Evolutionary conservation across 495 filamentous ascomycete genomes (phyloP).

Genomic region (Xylaria cubensis): DNA sequence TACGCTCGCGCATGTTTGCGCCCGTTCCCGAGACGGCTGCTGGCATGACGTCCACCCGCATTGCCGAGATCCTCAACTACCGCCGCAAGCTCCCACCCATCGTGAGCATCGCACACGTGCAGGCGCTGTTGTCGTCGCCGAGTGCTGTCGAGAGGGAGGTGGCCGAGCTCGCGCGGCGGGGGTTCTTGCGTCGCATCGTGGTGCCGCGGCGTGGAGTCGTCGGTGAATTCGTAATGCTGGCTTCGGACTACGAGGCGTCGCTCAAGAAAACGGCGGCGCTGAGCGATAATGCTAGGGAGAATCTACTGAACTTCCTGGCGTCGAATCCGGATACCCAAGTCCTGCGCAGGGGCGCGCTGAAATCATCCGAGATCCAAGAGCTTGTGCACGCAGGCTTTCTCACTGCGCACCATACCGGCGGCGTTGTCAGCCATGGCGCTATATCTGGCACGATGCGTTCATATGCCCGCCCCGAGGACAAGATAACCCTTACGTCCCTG

Average conservation of each 20-base stretch:
- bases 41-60: slow-evolving; percentile 77
- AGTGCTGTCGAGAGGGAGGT: slow-evolving; percentile 79
- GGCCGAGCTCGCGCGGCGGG: slow-evolving; percentile 64
- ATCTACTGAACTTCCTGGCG: slow-evolving; percentile 62
- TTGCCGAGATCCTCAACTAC: slow-evolving; percentile 73
- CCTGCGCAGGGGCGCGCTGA: slow-evolving; percentile 56
- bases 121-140: slow-evolving; percentile 67
- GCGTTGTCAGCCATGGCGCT: slow-evolving; percentile 54
- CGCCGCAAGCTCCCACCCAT: slow-evolving; percentile 70
- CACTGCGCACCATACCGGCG: slow-evolving; percentile 57
- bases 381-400: slow-evolving; percentile 78
- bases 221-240: slow-evolving; percentile 74
- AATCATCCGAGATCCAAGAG: slow-evolving; percentile 58
- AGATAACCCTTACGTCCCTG: slow-evolving; percentile 58
- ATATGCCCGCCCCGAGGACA: slow-evolving; percentile 60
- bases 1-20: slow-evolving; percentile 70
- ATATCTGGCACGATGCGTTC: slow-evolving; percentile 41
- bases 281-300: slow-evolving; percentile 59
- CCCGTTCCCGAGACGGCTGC: slow-evolving; percentile 65
- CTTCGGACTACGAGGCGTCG: slow-evolving; percentile 66
- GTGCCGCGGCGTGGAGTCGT: slow-evolving; percentile 70
- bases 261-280: slow-evolving; percentile 54
- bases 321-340: slow-evolving; percentile 60
- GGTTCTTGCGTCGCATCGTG: slow-evolving; percentile 68
- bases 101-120: slow-evolving; percentile 74